A percentile compares a stretch with the other conserved stretches of the same genome.
These are phyloP conservation scores for Brassica hybrid DNA, from an alignment of 441 rosid species.

Conservation along the genomic window DNA sequence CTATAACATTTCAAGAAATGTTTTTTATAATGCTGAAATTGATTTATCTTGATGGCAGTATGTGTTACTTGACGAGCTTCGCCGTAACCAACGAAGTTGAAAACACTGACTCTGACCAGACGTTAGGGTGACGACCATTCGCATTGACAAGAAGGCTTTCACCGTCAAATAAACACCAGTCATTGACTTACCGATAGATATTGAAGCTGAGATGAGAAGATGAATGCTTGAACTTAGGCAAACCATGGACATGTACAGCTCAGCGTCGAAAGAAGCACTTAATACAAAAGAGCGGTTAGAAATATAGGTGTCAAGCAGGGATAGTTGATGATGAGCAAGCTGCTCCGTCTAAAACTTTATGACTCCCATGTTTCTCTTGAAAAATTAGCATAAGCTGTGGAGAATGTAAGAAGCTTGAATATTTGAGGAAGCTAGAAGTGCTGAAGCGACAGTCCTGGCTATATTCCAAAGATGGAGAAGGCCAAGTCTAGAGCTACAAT, in stretches of 20 bases:
- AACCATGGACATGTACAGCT: neutral
- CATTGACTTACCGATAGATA: neutral
- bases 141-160: neutral
- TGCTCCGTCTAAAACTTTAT: neutral
- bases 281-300: neutral
- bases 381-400: neutral
- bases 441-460: neutral
- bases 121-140: neutral
- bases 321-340: neutral
- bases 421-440: neutral
- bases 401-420: neutral
- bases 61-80: neutral
- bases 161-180: neutral
- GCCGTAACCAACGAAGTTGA: neutral
- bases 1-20: neutral
- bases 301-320: neutral
- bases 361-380: neutral
- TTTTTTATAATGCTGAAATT: neutral
- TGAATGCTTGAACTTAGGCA: neutral
- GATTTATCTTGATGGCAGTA: neutral
- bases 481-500: neutral
- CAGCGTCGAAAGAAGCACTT: neutral
- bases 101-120: neutral
- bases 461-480: neutral
- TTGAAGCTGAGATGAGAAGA: neutral